A percentile compares a stretch with the other conserved stretches of the same genome.
Conservation (phyloP, 257 asterid genomes). For the Solanum medicagineum region DNA sequence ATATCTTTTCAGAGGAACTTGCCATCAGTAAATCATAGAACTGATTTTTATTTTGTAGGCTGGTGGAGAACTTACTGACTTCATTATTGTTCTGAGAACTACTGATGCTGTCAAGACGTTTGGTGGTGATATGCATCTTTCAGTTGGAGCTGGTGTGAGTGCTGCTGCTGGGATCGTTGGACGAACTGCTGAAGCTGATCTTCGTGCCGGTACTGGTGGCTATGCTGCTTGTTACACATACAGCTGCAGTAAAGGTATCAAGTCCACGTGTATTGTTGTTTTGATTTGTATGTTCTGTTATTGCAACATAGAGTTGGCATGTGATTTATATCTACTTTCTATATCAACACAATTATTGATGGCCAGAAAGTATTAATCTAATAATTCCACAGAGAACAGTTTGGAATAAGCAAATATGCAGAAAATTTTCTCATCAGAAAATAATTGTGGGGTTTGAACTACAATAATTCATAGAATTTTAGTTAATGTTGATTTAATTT, state of each 20-base stretch:
- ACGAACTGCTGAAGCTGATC: slow-evolving; percentile 91
- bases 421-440: neutral
- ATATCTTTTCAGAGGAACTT: neutral
- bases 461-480: neutral
- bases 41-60: slow-evolving; percentile 36
- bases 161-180: slow-evolving; percentile 82
- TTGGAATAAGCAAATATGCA: neutral
- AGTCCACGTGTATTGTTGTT: neutral
- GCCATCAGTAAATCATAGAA: neutral
- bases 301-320: neutral
- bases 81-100: slow-evolving; percentile 69
- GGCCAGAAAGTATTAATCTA: neutral
- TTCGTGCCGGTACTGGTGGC: slow-evolving; percentile 69
- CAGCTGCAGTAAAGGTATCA: slow-evolving; percentile 91
- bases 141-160: slow-evolving; percentile 89
- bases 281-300: neutral
- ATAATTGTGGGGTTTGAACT: neutral
- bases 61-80: slow-evolving; percentile 96
- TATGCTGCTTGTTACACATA: slow-evolving; percentile 81
- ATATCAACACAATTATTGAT: neutral
- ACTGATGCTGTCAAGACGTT: slow-evolving; percentile 73
- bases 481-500: neutral
- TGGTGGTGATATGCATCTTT: slow-evolving; percentile 59
- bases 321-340: neutral
- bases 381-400: neutral